These are phyloP conservation scores for Bassia scoparia DNA, from an alignment of 148 eudicot species.

Conservation along the genomic window DNA sequence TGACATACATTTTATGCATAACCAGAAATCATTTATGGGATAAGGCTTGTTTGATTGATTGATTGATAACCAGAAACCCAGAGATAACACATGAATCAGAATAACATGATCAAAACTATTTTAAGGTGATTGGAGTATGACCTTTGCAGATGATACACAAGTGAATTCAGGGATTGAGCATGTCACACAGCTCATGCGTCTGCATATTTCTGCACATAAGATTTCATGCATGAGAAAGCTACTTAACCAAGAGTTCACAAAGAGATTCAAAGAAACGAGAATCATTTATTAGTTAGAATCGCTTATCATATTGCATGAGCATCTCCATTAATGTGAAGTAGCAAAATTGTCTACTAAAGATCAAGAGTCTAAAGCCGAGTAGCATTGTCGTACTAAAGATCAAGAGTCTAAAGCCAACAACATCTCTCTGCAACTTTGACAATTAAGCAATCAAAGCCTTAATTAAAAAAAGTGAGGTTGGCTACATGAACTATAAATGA, in stretches of 20 bases:
- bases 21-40: too few species aligned
- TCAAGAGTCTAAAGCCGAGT: not conserved
- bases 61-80: not conserved
- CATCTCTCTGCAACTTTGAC: too few species aligned
- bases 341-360: not conserved
- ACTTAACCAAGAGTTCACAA: not conserved
- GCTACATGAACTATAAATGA: too few species aligned
- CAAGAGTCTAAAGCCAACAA: not conserved
- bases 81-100: constrained; percentile 2
- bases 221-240: constrained; percentile 12
- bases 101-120: constrained; percentile 11
- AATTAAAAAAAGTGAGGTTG: too few species aligned
- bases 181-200: constrained; percentile 59
- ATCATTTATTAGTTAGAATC: not conserved
- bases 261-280: not conserved
- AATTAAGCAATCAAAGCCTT: too few species aligned
- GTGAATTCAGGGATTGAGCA: constrained; percentile 96
- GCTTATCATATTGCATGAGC: not conserved
- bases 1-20: constrained; percentile 1
- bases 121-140: constrained; percentile 28
- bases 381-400: not conserved
- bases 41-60: too few species aligned
- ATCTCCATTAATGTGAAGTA: not conserved
- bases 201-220: constrained; percentile 66
- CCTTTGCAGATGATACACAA: constrained; percentile 90